Base-by-base conservation (phyloP, 1,284 basidiomycete genomes). In the Cystobasidiaceae sp. region DNA sequence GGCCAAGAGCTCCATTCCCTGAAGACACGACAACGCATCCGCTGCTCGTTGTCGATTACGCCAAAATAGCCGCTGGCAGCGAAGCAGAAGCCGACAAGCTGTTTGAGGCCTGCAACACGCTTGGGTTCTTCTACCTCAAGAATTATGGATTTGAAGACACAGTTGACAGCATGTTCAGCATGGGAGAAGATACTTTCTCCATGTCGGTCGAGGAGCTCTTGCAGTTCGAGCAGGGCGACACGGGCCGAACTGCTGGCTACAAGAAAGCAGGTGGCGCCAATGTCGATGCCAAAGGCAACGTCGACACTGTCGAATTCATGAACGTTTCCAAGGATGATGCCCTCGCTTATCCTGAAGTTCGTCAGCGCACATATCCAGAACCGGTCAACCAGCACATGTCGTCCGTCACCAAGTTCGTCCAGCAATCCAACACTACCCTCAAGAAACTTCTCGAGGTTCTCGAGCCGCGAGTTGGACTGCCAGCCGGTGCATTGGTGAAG, bases 151-250 rank as follows among this genome's bases (percentile, higher is more conserved):
- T 79, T n/a, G 80, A 82, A 17, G 51, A 64, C n/a, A 7, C 46
- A 27, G 72, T 81, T 4, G 75, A 80, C 54, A 75, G 72, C 1
- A 85, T 86, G 84, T 87, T 86, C 66, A 80, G 81, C 4, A 79
- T 86, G 74, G 84, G 83, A 5, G 77, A 77, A 5, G 81, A 82
- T 66, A 83, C 82, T 0, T 82, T 87, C 78, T 77, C 78, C 1
- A 76, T 87, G 0, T 83, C 86, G 0, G 62, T 83, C 23, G 81
- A 82, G 41, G 85, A 87, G 71, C 85, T 85, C 72, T 76, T 86
- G 78, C 80, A 80, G 61, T 86, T 79, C 68, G 85, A 86, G 70
- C 84, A 86, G 73, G 85, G 86, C 0, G 82, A 86, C 69, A 77
- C 76, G 5, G 86, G 86, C 0, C 76, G 77, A 65, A 85, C 84